phyloP scores from a whole-genome alignment of 768 basidiomycete genomes.

The Termitomyces eurrhizus region DNA sequence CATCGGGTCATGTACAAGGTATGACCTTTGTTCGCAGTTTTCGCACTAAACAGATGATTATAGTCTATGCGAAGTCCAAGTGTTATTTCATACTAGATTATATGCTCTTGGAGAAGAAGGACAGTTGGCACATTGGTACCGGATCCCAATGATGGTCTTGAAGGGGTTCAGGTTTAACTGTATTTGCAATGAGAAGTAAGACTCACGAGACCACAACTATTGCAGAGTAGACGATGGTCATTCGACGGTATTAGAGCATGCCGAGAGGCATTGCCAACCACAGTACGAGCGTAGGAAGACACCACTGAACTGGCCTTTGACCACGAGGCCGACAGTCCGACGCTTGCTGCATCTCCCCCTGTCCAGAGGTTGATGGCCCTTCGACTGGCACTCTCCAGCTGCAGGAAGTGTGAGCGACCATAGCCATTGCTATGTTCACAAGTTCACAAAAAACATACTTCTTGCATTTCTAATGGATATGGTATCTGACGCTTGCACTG shows the following conservation, averaged over 20 bases:
- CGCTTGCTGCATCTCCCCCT: constrained; percentile 65
- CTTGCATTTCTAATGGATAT: constrained; percentile 66
- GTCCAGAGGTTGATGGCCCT: constrained; percentile 75
- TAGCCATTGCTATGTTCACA: neutral
- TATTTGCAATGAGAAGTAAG: neutral
- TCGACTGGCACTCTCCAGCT: constrained; percentile 67
- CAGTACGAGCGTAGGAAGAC: constrained; percentile 63
- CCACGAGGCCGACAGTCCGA: constrained; percentile 40
- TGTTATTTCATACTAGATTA: constrained; percentile 59
- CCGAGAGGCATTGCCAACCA: constrained; percentile 50
- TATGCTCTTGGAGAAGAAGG: constrained; percentile 67
- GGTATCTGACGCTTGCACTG: constrained; percentile 63
- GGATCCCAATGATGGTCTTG: constrained; percentile 69
- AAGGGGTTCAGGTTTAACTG: neutral
- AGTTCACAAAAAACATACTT: constrained; percentile 39
- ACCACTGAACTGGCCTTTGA: constrained; percentile 56
- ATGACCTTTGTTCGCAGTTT: constrained; percentile 75
- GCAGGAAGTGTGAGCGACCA: neutral
- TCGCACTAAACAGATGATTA: constrained; percentile 54
- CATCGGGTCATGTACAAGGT: constrained; percentile 74
- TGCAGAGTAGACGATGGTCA: constrained; percentile 62
- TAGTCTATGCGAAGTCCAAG: neutral
- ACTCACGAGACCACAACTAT: constrained; percentile 52
- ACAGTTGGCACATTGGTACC: constrained; percentile 91
- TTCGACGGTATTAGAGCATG: constrained; percentile 28